A percentile compares a stretch with the other conserved stretches of the same genome.
Evolutionary conservation across 495 filamentous ascomycete species (phyloP).

Genomic region (Penicillium malachiteum): DNA sequence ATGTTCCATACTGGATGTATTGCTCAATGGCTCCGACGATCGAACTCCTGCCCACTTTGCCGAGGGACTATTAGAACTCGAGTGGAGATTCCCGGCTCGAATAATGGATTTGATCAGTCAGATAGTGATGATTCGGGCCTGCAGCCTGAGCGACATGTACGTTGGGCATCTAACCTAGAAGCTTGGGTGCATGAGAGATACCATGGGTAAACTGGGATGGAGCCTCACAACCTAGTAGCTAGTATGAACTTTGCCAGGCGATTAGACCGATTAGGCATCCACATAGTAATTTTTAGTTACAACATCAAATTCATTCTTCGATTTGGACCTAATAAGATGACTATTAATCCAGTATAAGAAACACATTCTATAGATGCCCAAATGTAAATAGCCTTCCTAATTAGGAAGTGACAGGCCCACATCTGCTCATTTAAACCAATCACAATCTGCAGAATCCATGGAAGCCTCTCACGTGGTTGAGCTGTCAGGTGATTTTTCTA

Average conservation of each 20-base stretch:
- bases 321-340: background rate
- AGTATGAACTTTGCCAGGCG: no score
- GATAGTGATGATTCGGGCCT: background rate
- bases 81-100: background rate
- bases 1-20: background rate
- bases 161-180: background rate
- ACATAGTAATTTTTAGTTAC: no score
- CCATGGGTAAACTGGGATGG: background rate
- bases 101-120: background rate
- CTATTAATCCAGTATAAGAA: background rate
- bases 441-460: background rate
- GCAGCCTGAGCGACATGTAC: background rate
- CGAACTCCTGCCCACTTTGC: background rate
- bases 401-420: background rate
- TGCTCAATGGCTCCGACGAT: background rate
- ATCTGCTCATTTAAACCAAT: background rate
- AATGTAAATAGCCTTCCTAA: background rate
- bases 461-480: background rate
- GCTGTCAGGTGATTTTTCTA: slow-evolving; percentile 6
- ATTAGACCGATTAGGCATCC: no score
- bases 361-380: background rate
- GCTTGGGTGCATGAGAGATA: background rate
- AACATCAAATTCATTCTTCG: no score
- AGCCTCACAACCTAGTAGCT: background rate
- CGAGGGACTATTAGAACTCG: background rate